These are phyloP conservation scores for Caryopteris hybrid DNA, from an alignment of 305 asterid species.

Conservation along the genomic window DNA sequence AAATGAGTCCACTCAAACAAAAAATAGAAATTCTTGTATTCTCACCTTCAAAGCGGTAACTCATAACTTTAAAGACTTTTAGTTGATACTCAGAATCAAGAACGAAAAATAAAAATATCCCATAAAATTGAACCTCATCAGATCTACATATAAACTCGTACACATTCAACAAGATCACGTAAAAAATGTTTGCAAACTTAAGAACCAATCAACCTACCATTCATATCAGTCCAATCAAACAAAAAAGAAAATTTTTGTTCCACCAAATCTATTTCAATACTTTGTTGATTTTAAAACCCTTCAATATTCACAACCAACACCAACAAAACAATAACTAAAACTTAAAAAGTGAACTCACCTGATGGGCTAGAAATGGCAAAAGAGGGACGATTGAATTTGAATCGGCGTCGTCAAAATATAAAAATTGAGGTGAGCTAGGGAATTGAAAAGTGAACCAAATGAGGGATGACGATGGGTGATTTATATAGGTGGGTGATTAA, in stretches of 20 bases:
- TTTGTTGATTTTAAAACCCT: neutral
- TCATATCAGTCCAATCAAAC: neutral
- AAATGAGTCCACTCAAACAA: no score
- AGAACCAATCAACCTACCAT: neutral
- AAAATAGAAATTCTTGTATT: no score
- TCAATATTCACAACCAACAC: neutral
- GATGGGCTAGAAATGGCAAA: slow-evolving; percentile 55
- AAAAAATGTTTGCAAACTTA: neutral
- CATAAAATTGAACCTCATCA: neutral
- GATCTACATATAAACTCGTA: neutral
- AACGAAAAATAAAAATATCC: no score
- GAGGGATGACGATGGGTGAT: slow-evolving; percentile 17
- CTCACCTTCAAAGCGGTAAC: no score
- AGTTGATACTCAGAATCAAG: no score
- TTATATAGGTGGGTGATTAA: slow-evolving; percentile 17
- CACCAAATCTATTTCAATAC: neutral
- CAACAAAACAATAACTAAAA: neutral
- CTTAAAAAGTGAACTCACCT: slow-evolving; percentile 33
- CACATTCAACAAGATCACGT: neutral
- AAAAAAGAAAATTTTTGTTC: neutral
- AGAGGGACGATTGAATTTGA: slow-evolving; percentile 34
- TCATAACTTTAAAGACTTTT: no score
- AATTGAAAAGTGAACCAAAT: slow-evolving; percentile 15
- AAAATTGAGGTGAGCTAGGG: slow-evolving; percentile 9
- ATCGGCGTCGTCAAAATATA: slow-evolving; percentile 21